Evolutionary conservation across 2,329 filamentous ascomycete genomes (phyloP), one percentile per base, ranked within the genome.

Genomic region (Dendrostoma leiphaemia): DNA sequence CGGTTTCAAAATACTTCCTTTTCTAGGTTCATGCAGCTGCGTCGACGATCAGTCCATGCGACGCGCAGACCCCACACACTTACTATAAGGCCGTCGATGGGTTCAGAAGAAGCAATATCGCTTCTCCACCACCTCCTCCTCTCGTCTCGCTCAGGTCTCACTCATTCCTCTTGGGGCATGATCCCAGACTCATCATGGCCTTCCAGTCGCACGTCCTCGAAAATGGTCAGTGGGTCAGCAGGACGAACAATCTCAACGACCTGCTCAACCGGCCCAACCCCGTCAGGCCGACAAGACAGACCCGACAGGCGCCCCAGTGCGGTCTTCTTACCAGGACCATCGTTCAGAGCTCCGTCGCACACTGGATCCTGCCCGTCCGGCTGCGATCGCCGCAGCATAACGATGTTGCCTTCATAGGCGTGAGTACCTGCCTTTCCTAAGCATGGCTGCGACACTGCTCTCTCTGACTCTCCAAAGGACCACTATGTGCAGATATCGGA

Each of bases 381-480:
- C 76, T 97, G 56, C 82, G 92, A 54, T 85, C 85, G 52, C 76
- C 78, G 48, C 71, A 78, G 40, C 77, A 85, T 57, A 91, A 94
- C 62, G 92, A 97, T 72, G 83, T 97, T 59, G 86, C 92, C 34
- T 91, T 96, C 63, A 80, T 99, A 54, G 90, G 91, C 51, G 85
- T 88, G 77, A 71, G 84, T 79, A 28, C 41, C 21, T 26, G 23
- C 24, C 26, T 49, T n/a, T n/a, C n/a, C n/a, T n/a, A n/a, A n/a
- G 10, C n/a, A 64, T 67, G 48, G 67, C 64, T 56, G 29, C 37
- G 46, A n/a, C n/a, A n/a, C n/a, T n/a, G 34, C 38, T 43, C 26
- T 17, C 9, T 19, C 54, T 63, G 31, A 58, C 13, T 53, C 17
- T 34, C 44, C 26, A 53, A 58, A 88, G 85, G 88, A 96, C 61